Base-by-base conservation (phyloP, 768 basidiomycete species). In the Sporobolomyces roseus region DNA sequence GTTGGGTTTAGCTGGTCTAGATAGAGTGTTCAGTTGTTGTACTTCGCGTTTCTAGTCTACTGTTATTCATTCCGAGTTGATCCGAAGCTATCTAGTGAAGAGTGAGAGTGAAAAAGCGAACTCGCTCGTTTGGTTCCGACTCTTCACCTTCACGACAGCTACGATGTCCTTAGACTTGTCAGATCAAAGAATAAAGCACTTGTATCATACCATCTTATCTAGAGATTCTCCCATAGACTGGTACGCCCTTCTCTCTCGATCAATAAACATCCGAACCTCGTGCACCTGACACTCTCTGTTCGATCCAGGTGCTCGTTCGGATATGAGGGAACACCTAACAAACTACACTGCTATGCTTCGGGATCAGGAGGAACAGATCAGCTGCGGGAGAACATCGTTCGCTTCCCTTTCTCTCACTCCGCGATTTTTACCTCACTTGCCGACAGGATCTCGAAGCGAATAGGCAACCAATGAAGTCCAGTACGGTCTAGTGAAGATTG, bases 221-320 rank as follows among this genome's bases (percentile, higher is more conserved):
- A 25, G 36, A 0, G 33, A 46, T 3, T 25, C 43, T n/a, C 21
- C 48, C 1, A 23, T 50, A n/a, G 55, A 68, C 49, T 68, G 67
- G 67, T 63, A 14, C 27, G 67, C 14, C 25, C 4, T 7, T 5
- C 14, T 13, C 54, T 35, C 19, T 14, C 5, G 54, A 41, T 27
- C 36, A 9, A n/a, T 7, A 30, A 56, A 36, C 36, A 23, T n/a
- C 36, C 17, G 17, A 30, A 16, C 38, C 54, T 35, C 36, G 30
- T 35, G 16, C 8, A 8, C 46, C 9, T 10, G 7, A 3, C 8
- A 0, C 8, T 23, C n/a, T 8, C 50, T 21, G 21, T 9, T 4
- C 5, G 12, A 21, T n/a, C 2, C 61, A 68, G 67, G 67, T 38
- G 62, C 23, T 43, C 62, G 0, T 41, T 68, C 41, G 61, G 49